A percentile compares a stretch with the other conserved stretches of the same genome.
Evolutionary conservation across 2,329 filamentous ascomycete species (phyloP).

Genomic region (Paramyrothecium sp.): DNA sequence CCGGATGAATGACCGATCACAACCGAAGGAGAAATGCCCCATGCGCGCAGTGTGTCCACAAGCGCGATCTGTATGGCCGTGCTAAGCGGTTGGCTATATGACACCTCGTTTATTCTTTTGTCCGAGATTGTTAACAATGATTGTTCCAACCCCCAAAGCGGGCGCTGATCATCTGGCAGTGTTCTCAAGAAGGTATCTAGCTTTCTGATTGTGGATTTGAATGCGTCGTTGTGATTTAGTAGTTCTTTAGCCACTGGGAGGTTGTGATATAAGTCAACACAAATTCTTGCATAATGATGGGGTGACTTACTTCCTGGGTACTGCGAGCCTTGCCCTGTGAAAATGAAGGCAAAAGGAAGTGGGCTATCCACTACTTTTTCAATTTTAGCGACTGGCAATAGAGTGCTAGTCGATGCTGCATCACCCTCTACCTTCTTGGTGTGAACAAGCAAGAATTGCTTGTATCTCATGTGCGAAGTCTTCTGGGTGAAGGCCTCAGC

Average conservation of each 20-base stretch:
- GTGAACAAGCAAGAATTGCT: no score
- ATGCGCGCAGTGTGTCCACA: constrained; percentile 20
- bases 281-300: no score
- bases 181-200: constrained; percentile 4
- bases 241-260: constrained; percentile 16
- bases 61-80: constrained; percentile 33
- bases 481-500: no score
- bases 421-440: background rate
- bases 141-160: constrained; percentile 5
- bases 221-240: constrained; percentile 6
- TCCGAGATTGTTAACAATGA: constrained; percentile 10
- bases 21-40: constrained; percentile 1
- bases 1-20: constrained; percentile 17
- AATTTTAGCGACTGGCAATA: background rate
- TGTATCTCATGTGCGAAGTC: background rate
- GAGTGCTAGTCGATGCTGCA: no score
- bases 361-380: background rate
- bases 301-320: constrained; percentile 15
- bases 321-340: constrained; percentile 22
- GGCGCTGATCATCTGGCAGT: background rate
- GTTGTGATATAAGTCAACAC: no score
- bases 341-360: constrained; percentile 11
- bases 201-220: constrained; percentile 8
- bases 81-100: constrained; percentile 26
- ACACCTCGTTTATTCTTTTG: constrained; percentile 10